Conservation (phyloP, 495 filamentous ascomycete genomes). For the Penicillium paxilli region DNA sequence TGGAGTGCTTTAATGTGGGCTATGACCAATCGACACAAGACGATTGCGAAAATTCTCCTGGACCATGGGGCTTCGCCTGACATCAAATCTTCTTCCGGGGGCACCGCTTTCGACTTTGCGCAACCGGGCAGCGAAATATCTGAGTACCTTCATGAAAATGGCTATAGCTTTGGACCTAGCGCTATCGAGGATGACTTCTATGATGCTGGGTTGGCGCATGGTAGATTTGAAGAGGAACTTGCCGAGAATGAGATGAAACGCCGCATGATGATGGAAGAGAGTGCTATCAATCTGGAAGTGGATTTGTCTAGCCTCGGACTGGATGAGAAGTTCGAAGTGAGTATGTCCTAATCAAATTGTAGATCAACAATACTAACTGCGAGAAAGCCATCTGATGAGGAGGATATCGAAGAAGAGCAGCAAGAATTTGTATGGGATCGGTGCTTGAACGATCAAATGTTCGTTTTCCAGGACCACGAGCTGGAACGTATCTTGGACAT, state of each 20-base stretch:
- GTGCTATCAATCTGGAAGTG: slow-evolving; percentile 94
- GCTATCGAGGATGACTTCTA: slow-evolving; percentile 97
- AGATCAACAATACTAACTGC: neutral
- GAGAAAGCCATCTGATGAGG: slow-evolving; percentile 63
- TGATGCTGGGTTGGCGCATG: slow-evolving; percentile 86
- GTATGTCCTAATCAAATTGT: slow-evolving; percentile 18
- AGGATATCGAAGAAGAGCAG: slow-evolving; percentile 80
- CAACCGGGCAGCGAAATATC: slow-evolving; percentile 95
- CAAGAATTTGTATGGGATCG: slow-evolving; percentile 98
- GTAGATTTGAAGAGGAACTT: slow-evolving; percentile 94
- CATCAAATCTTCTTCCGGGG: slow-evolving; percentile 87
- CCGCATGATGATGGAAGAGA: slow-evolving; percentile 99
- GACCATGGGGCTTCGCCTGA: slow-evolving; percentile 95
- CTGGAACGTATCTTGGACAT: slow-evolving; percentile 88
- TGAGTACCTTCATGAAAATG: slow-evolving; percentile 88
- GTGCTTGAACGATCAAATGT: slow-evolving; percentile 98
- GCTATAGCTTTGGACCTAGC: slow-evolving; percentile 82
- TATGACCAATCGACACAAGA: slow-evolving; percentile 97
- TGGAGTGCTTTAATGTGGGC: slow-evolving; percentile 99
- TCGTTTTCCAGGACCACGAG: slow-evolving; percentile 96
- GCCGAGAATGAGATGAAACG: slow-evolving; percentile 94
- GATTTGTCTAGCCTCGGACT: slow-evolving; percentile 94
- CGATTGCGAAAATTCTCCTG: slow-evolving; percentile 85
- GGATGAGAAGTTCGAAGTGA: slow-evolving; percentile 91
- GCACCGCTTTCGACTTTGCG: slow-evolving; percentile 96